phyloP scores from a whole-genome alignment of 257 asterid species.

The Lavandula angustifolia region DNA sequence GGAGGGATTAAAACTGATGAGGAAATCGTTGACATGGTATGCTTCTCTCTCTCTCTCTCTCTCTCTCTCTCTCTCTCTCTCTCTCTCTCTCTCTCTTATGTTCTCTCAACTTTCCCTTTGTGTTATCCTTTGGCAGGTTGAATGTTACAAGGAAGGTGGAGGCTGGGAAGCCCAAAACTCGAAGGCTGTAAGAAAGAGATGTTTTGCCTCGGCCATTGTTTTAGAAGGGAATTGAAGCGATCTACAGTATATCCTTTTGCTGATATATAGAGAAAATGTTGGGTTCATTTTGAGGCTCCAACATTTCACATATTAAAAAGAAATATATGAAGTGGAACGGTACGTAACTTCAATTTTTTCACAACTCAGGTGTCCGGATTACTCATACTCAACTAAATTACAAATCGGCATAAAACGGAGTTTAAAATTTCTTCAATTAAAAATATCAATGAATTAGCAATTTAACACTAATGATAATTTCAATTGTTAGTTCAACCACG shows the following conservation, averaged over 20 bases:
- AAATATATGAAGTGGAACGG: constrained; percentile 1
- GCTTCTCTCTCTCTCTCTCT: neutral
- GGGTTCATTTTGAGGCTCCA: neutral
- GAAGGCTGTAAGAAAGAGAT: constrained; percentile 59
- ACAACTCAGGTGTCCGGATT: too few relatives aligned
- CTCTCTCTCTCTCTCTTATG: too few relatives aligned
- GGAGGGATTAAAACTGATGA: constrained; percentile 57
- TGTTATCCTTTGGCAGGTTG: constrained; percentile 53
- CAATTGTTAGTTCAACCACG: too few relatives aligned
- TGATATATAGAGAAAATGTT: too few relatives aligned
- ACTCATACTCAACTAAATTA: neutral
- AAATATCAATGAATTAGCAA: too few relatives aligned
- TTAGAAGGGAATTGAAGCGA: constrained; percentile 39
- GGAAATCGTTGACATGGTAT: constrained; percentile 52
- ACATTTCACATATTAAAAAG: neutral
- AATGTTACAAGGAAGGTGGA: constrained; percentile 68
- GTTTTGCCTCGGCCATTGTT: constrained; percentile 68
- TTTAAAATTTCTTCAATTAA: too few relatives aligned
- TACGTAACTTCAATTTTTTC: neutral
- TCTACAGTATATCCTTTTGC: too few relatives aligned
- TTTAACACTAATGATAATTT: too few relatives aligned
- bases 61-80: neutral
- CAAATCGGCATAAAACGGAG: too few relatives aligned
- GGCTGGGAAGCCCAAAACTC: constrained; percentile 60
- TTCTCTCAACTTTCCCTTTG: neutral